phyloP scores from a whole-genome alignment of 148 eudicot genomes.

The Diospyros lotus region DNA sequence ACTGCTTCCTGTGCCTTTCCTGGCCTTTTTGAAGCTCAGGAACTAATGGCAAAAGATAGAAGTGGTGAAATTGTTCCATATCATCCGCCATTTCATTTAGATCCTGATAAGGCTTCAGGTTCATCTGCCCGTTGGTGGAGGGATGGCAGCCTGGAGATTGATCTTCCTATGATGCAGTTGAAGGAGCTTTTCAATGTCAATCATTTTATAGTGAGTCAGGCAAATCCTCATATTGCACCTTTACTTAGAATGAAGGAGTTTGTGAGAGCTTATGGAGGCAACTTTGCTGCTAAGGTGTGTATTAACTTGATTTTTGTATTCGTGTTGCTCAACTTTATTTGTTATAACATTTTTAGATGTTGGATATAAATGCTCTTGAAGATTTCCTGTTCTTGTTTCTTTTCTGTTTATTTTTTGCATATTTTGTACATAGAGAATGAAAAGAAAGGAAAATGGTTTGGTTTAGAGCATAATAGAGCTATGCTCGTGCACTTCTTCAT shows the following conservation, averaged over 20 bases:
- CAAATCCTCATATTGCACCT: slow-evolving; percentile 96
- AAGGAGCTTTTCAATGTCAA: slow-evolving; percentile 97
- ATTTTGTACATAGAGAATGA: background rate
- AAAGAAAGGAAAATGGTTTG: background rate
- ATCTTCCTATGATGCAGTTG: slow-evolving; percentile 94
- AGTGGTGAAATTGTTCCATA: slow-evolving; percentile 86
- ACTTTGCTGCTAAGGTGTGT: slow-evolving; percentile 91
- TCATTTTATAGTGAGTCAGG: slow-evolving; percentile 96
- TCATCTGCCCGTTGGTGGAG: slow-evolving; percentile 83
- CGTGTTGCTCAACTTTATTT: slow-evolving; percentile 2
- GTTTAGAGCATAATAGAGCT: too few relatives aligned
- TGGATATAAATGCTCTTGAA: too few relatives aligned
- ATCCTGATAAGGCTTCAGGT: slow-evolving; percentile 59
- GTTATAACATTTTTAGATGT: background rate
- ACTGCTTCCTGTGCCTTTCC: slow-evolving; percentile 99
- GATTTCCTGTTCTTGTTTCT: too few relatives aligned
- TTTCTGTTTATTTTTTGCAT: background rate
- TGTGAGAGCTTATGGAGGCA: slow-evolving; percentile 88
- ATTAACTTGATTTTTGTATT: background rate
- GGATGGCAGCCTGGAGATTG: slow-evolving; percentile 97
- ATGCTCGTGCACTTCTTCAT: background rate
- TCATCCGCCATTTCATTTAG: slow-evolving; percentile 89
- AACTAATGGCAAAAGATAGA: slow-evolving; percentile 93
- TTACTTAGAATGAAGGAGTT: slow-evolving; percentile 74
- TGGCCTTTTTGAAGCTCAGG: slow-evolving; percentile 97